Evolutionary conservation across 2,329 filamentous ascomycete species (phyloP), one percentile per base, ranked within the genome.

Genomic region (Colletotrichum melonis): DNA sequence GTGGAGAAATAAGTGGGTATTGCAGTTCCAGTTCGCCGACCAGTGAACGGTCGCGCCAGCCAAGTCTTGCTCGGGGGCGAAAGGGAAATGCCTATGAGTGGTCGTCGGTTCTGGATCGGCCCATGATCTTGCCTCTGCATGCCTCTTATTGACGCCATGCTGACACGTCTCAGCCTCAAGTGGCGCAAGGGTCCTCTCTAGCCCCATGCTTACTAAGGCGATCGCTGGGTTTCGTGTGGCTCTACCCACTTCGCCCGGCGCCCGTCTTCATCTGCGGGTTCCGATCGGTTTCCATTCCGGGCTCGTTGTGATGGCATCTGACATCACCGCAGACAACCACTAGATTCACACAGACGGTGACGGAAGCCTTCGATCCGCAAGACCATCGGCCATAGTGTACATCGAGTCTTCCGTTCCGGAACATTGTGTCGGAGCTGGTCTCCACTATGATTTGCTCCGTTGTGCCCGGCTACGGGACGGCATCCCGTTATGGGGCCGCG

Each of bases 91-190:
- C 32, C 32, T 42, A 63, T 58, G 69, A 65, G 42, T 26, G 63
- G 38, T 35, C 46, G 26, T 49, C 42, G 57, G 35, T 38, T 49
- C 19, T 62, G 55, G 67, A 65, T 46, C 35, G 55, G 62, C 56
- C 55, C 55, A 32, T 65, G 63, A 65, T 57, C 32, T 46, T 70
- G 60, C 67, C 46, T 30, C 70, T 62, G 24, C 24, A 38, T 54
- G 24, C 4, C 30, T n/a, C 11, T 14, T 35, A 30, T 56, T 65
- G 71, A 71, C 71, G 67, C 35, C 55, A 59, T 60, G 14, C 24
- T 69, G 69, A 73, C 59, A 35, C 14, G 16, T 2, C 38, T 62
- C 66, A 69, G 66, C 70, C 70, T 56, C 66, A 59, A 58, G 26
- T 63, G 62, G 46, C 62, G 52, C n/a, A 54, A 26, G 54, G 12